Evolutionary conservation across 495 filamentous ascomycete species (phyloP), one percentile per base, ranked within the genome.

Genomic region (Aspergillus nidulans): DNA sequence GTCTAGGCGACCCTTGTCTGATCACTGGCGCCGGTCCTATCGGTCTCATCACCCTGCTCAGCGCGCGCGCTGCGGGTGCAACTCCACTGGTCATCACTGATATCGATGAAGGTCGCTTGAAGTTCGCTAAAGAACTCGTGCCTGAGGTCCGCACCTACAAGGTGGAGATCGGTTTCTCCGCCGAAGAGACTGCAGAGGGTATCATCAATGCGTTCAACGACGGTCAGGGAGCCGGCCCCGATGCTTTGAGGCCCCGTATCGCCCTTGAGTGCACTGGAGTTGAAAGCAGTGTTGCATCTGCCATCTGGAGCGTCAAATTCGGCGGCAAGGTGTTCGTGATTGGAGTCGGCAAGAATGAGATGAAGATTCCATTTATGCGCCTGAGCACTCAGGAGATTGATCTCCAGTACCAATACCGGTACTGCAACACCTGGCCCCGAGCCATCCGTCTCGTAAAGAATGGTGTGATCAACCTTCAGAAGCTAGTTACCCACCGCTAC

Each of bases 281-380:
- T n/a, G 90, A 96, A 75, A 89, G 85, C 72, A 88, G 84, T 66
- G 85, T 97, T 63, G 81, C 82, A 19, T 81, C 89, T 30, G 89
- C 90, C 41, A 91, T 97, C 68, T 90, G 88, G 80, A 85, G 87
- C 28, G 82, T 91, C 60, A 90, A 91, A 69, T 96, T 95, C 62
- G 91, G 91, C 53, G 91, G 91, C 52, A 94, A 92, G 76, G 91
- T 97, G 30, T 95, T 95, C 63, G 85, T 96, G 42, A 91, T 94
- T 59, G 91, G 91, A 23, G 91, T 96, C 2, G 91, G 91, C 58
- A 94, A 88, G 84, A 90, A 90, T 64, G 90, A 95, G 81, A 91
- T 95, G 79, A 87, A 83, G 65, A 86, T 96, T 58, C 91, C 91
- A 34, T 97, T 96, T 72, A 95, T 95, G 90, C 79, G 90, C 58